Evolutionary conservation across 179 eudicot genomes (phyloP).

Genomic region (Monotropa hypopitys): DNA sequence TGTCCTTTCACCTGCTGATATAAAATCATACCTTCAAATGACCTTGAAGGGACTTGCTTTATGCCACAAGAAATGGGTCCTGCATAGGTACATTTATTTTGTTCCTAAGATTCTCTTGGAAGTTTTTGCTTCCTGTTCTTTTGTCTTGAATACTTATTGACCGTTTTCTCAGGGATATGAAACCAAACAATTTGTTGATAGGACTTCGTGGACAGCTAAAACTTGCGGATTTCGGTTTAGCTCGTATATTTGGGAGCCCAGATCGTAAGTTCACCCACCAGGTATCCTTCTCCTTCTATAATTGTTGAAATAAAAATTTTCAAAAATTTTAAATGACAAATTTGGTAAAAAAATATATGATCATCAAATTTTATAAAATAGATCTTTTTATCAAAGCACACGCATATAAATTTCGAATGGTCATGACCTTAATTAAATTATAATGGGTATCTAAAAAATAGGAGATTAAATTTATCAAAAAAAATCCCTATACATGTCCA

Average conservation of each 20-base stretch:
- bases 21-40: conserved; percentile 85
- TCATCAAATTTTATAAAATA: no score
- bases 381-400: no score
- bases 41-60: conserved; percentile 77
- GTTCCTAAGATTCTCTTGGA: background rate
- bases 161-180: conserved; percentile 65
- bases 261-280: conserved; percentile 85
- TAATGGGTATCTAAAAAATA: no score
- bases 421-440: no score
- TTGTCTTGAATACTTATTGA: conserved; percentile 8
- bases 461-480: no score
- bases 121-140: background rate
- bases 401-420: no score
- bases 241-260: conserved; percentile 91
- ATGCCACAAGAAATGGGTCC: conserved; percentile 95
- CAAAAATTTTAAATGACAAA: no score
- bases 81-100: conserved; percentile 52
- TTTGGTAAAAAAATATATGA: no score
- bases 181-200: conserved; percentile 82
- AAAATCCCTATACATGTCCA: no score
- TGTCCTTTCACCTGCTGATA: conserved; percentile 81
- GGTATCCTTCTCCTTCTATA: conserved; percentile 27
- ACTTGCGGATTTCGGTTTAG: conserved; percentile 90
- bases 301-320: no score
- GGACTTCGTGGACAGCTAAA: conserved; percentile 81